Base-by-base conservation (phyloP, 768 basidiomycete genomes). In the Leccinum subgranulosum region DNA sequence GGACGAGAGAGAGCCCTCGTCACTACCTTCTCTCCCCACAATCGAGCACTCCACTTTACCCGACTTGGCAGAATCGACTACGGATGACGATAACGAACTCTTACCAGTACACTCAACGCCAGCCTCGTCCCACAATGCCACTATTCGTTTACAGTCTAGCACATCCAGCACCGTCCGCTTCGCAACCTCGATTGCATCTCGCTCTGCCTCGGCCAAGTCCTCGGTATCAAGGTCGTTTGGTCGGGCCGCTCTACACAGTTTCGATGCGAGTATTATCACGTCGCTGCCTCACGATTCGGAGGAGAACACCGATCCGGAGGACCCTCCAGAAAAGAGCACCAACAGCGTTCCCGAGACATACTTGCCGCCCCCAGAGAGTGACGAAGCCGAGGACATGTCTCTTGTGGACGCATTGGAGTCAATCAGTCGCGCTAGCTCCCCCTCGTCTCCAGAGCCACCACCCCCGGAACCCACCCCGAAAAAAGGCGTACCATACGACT, bases 1-100 rank as follows among this genome's bases (percentile, higher is more conserved):
- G 70, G 87, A 91, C 63, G 83, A 84, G 58, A 73, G 77, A 60
- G 89, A 91, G 60, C 87, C 92, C 78, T 88, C 91, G 10, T 93
- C 91, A 29, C 76, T 94, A 2, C 91, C 91, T 2, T 90, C 89
- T 3, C 71, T 92, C 12, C 88, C 90, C 7, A 77, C 67, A 2
- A 86, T 88, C 65, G 89, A 92, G 29, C 83, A 88, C 63, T 87
- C 85, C n/a, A 75, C 69, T 4, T 75, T 76, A 55, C 73, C 69
- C 27, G 74, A 77, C 51, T 67, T 69, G 34, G 14, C 34, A 36
- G 70, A 71, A 54, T 67, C 64, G 23, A 72, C 68, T 15, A 74
- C 72, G 25, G 75, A 78, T 33, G 77, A 79, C 46, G 75, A 79
- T 29, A 67, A 76, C 53, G 70, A 79, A 12, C 74, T 76, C 9